A percentile compares a stretch with the other conserved stretches of the same genome.
phyloP scores from a whole-genome alignment of 257 asterid genomes.

The Leonotis leonurus region DNA sequence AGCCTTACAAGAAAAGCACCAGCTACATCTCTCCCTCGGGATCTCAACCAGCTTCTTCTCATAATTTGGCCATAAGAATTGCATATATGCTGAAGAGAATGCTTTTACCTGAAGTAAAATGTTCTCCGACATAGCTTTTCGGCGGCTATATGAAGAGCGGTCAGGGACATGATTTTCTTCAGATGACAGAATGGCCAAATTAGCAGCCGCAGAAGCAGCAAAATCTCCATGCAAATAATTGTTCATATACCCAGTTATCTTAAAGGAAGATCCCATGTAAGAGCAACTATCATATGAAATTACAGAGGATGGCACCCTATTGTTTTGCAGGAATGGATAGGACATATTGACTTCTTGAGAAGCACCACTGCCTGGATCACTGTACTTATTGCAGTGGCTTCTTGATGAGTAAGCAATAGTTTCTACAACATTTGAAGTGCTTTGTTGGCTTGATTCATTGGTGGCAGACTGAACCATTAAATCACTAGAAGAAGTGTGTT shows the following conservation, averaged over 20 bases:
- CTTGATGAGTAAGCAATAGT: conserved; percentile 21
- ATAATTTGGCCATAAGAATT: conserved; percentile 81
- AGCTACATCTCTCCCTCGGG: conserved; percentile 88
- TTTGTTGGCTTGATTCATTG: conserved; percentile 29
- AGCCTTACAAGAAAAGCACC: conserved; percentile 85
- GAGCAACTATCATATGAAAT: conserved; percentile 13
- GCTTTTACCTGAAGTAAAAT: conserved; percentile 67
- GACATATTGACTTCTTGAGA: conserved; percentile 19
- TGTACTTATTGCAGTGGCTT: conserved; percentile 13
- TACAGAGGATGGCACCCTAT: conserved; percentile 13
- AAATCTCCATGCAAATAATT: conserved; percentile 78
- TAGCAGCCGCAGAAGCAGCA: conserved; percentile 90
- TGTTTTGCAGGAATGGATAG: conserved; percentile 11
- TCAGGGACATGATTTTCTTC: conserved; percentile 57
- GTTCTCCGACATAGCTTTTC: conserved; percentile 48
- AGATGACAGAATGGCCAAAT: conserved; percentile 56
- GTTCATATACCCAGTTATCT: conserved; percentile 51
- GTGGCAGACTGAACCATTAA: conserved; percentile 22
- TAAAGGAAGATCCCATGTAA: conserved; percentile 69
- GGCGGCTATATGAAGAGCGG: conserved; percentile 40
- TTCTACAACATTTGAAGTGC: conserved; percentile 25
- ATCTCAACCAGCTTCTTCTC: conserved; percentile 79
- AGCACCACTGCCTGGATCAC: conserved; percentile 23
- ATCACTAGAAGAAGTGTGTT: conserved; percentile 20
- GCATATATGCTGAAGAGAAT: conserved; percentile 56